Evolutionary conservation across 1,139 yeast genomes (phyloP), one percentile per base, ranked within the genome.

Genomic region (Nematodospora anomalae): DNA sequence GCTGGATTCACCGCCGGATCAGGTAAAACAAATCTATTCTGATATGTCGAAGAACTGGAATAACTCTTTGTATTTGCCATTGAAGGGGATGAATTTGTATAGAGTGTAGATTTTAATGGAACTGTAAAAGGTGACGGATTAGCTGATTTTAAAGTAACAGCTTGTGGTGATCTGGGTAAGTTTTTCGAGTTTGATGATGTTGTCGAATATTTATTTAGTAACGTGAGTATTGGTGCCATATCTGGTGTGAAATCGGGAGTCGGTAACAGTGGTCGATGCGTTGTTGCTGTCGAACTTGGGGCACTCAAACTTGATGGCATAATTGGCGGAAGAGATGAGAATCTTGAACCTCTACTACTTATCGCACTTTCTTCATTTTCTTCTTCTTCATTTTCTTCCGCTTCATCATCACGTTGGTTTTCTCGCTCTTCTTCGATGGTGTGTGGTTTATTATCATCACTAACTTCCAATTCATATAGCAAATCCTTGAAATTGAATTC

Each of bases 401-500:
- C 47, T 21, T 43, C 47, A 15, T 16, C 27, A 8, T 25, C 23
- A 12, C 25, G 32, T 2, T 28, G 25, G 7, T 28, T 25, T 20
- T 35, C 40, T 16, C 30, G 20, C 28, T 35, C 37, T 30, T 53
- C 59, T 28, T 49, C 47, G n/a, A 37, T 44, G 13, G 12, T 28
- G n/a, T 21, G 21, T 18, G 21, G 21, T 18, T 16, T 29, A 9
- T 18, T n/a, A 16, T 16, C 11, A 10, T 20, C 16, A 22, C 24
- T 30, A 4, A 27, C 28, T 16, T 36, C 41, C 9, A 33, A 30
- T n/a, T 42, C 44, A 9, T 21, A 27, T 22, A 46, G 23, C 47
- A 62, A 57, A n/a, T 60, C 57, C 37, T 67, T 67, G 49, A 80
- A 80, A 46, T 66, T 65, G 49, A 72, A 80, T 1, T 78, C 83